A percentile compares a stretch with the other conserved stretches of the same genome.
Evolutionary conservation across 768 basidiomycete genomes (phyloP).

Genomic region (Leccinum broughii): DNA sequence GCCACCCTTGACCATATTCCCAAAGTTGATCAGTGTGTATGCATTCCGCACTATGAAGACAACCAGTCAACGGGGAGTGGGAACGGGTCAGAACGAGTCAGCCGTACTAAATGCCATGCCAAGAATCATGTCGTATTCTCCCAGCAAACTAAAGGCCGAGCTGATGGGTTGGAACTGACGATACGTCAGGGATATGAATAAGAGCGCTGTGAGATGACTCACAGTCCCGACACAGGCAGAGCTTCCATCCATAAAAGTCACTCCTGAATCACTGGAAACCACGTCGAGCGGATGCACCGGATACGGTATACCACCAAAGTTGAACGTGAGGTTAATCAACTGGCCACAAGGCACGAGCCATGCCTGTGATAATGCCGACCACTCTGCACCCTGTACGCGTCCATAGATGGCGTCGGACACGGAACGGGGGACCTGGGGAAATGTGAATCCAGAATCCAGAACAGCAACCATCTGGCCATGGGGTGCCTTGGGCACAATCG

Average conservation of each 20-base stretch:
- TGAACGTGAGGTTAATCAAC: slow-evolving; percentile 67
- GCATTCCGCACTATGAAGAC: slow-evolving; percentile 64
- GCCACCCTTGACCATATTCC: slow-evolving; percentile 59
- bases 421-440: slow-evolving; percentile 71
- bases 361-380: slow-evolving; percentile 51
- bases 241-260: slow-evolving; percentile 45
- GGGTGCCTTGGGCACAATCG: slow-evolving; percentile 70
- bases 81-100: not conserved
- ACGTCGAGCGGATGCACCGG: slow-evolving; percentile 75
- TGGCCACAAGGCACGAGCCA: slow-evolving; percentile 80
- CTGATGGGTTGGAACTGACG: slow-evolving; percentile 80
- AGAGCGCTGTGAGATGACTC: slow-evolving; percentile 28
- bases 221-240: slow-evolving; percentile 69
- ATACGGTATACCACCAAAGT: slow-evolving; percentile 66
- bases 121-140: slow-evolving; percentile 80
- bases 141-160: slow-evolving; percentile 72
- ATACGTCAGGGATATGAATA: slow-evolving; percentile 9
- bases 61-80: slow-evolving; percentile 6
- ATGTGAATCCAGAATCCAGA: slow-evolving; percentile 71
- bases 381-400: slow-evolving; percentile 70
- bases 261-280: slow-evolving; percentile 57
- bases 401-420: slow-evolving; percentile 82
- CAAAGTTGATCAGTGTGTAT: slow-evolving; percentile 73
- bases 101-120: slow-evolving; percentile 77
- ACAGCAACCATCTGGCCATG: slow-evolving; percentile 66